A percentile compares a stretch with the other conserved stretches of the same genome.
phyloP scores from a whole-genome alignment of 176 grass and related monocot species.

The Carex cristatella region DNA sequence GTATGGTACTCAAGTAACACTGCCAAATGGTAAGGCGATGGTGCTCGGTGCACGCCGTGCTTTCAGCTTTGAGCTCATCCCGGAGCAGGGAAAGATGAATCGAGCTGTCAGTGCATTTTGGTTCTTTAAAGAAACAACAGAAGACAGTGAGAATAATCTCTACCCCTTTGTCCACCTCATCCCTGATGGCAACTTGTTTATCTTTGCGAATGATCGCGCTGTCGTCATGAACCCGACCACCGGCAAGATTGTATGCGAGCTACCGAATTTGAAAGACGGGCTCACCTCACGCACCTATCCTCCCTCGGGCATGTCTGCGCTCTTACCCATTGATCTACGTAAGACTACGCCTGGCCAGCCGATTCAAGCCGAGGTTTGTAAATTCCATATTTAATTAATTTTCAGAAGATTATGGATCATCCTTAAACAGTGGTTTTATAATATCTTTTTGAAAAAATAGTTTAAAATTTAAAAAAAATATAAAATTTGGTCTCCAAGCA shows the following conservation, averaged over 20 bases:
- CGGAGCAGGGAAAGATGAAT: slow-evolving; percentile 40
- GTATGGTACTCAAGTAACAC: slow-evolving; percentile 60
- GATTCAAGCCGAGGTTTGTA: slow-evolving; percentile 32
- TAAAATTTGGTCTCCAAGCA: no score
- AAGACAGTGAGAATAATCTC: slow-evolving; percentile 80
- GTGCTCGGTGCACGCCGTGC: slow-evolving; percentile 61
- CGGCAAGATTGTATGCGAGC: slow-evolving; percentile 42
- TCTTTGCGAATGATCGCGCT: slow-evolving; percentile 80
- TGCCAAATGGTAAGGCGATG: slow-evolving; percentile 55
- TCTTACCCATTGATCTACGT: slow-evolving; percentile 71
- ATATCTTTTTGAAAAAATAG: no score
- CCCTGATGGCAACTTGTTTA: slow-evolving; percentile 62
- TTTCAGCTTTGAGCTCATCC: slow-evolving; percentile 72
- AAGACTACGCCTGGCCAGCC: slow-evolving; percentile 13
- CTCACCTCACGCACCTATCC: slow-evolving; percentile 60
- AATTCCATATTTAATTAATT: neutral
- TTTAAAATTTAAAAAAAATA: no score
- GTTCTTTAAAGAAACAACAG: slow-evolving; percentile 55
- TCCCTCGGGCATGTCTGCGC: slow-evolving; percentile 55
- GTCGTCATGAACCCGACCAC: slow-evolving; percentile 43
- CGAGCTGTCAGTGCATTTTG: neutral
- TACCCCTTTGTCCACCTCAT: slow-evolving; percentile 87
- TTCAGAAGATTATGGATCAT: neutral
- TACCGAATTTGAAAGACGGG: slow-evolving; percentile 54
- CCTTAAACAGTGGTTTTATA: no score